Evolutionary conservation across 108 stramenopile genomes (phyloP).

Genomic region (Heterococcus sp.): DNA sequence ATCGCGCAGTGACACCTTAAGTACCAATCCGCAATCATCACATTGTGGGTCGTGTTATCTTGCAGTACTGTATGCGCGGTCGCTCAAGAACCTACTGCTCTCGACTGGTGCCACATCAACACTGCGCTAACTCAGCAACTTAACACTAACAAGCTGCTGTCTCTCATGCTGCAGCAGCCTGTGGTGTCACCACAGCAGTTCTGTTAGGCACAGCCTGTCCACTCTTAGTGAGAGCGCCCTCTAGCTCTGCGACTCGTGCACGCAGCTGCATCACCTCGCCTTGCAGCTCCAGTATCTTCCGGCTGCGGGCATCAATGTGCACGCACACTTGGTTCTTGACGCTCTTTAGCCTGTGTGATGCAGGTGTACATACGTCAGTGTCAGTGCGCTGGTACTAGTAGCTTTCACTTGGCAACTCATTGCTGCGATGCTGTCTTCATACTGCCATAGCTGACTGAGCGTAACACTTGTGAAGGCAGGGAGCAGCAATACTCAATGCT

Average conservation of each 20-base stretch:
- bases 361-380: not conserved
- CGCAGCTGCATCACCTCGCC: not conserved
- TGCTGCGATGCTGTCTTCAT: not conserved
- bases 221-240: too few relatives aligned
- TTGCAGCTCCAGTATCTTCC: constrained; percentile 9
- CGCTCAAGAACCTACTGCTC: too few relatives aligned
- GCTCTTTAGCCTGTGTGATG: not conserved
- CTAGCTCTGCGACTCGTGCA: not conserved
- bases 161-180: too few relatives aligned
- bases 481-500: not conserved
- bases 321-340: constrained; percentile 40
- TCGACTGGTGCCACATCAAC: too few relatives aligned
- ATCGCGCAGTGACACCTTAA: too few relatives aligned
- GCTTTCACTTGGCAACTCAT: not conserved
- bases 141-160: too few relatives aligned
- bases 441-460: not conserved
- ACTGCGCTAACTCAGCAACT: too few relatives aligned
- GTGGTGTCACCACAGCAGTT: too few relatives aligned
- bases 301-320: constrained; percentile 32
- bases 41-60: too few relatives aligned
- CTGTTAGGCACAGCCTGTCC: too few relatives aligned
- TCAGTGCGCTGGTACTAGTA: not conserved
- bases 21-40: too few relatives aligned
- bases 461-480: not conserved
- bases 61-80: too few relatives aligned